Conservation (phyloP, 352 stramenopile genomes). For the Phytophthora cactorum region DNA sequence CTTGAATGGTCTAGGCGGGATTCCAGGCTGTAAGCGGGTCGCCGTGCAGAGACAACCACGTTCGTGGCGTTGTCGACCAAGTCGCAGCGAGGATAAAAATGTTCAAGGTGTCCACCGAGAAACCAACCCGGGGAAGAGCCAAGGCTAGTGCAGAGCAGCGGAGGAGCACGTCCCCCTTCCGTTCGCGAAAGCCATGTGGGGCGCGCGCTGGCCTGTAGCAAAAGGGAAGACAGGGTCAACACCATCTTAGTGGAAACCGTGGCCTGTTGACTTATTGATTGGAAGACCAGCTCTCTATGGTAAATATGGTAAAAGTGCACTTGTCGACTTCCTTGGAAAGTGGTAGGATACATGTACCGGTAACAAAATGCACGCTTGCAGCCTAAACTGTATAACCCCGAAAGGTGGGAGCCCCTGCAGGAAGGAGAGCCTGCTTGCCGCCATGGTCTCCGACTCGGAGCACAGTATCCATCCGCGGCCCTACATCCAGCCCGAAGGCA, state of each 20-base stretch:
- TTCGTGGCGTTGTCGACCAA: conserved; percentile 40
- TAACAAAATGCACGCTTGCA: conserved; percentile 1
- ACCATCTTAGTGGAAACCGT: conserved; percentile 37
- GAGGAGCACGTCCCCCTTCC: conserved; percentile 16
- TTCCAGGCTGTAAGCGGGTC: conserved; percentile 33
- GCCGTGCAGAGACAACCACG: conserved; percentile 26
- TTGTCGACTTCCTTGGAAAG: not conserved
- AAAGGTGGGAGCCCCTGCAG: conserved; percentile 19
- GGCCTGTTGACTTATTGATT: conserved; percentile 25
- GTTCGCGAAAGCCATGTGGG: conserved; percentile 45
- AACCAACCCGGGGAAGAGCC: conserved; percentile 34
- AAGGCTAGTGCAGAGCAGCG: conserved; percentile 31
- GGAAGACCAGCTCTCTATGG: conserved; percentile 31
- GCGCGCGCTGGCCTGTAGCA: conserved; percentile 6
- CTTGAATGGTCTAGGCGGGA: conserved; percentile 42
- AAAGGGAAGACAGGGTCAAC: conserved; percentile 33
- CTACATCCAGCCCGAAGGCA: conserved; percentile 5
- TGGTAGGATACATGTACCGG: conserved; percentile 12
- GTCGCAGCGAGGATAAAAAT: conserved; percentile 30
- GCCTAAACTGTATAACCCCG: conserved; percentile 30
- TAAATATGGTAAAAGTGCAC: conserved; percentile 6
- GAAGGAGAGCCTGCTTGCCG: conserved; percentile 8
- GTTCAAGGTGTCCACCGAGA: conserved; percentile 34
- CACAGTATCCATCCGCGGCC: not conserved
- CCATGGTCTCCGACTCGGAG: not conserved